Base-by-base conservation (phyloP, 306 rosid genomes). In the Leucaena leucocephala region DNA sequence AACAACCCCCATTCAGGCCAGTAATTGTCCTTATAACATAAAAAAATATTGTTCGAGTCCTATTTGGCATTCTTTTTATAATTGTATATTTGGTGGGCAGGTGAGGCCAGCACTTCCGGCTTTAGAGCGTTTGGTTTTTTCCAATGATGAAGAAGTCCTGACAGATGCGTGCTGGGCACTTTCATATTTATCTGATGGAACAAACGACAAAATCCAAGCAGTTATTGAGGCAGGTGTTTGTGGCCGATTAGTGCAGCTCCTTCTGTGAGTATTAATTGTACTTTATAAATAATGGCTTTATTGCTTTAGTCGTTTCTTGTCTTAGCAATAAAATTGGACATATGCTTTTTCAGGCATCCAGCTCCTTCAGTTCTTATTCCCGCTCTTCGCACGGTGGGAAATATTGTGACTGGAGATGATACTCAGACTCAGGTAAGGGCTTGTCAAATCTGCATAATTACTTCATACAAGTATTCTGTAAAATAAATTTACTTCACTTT, bases 141-240 rank as follows among this genome's bases (percentile, higher is more conserved):
- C 94, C 76, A 89, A 88, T 83, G 98, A 93, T 85, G 98, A 93
- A 83, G 98, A 93, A 78, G 98, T 93, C 38, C 79, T 93, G 72
- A 91, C 98, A 5, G 97, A 93, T 52, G 94, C 98, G 12, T 93
- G 97, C 81, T 93, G 97, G 98, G 98, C 98, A 46, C 89, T 93
- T 0, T 93, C 98, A 0, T 91, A 91, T 85, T 91, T 91, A 78
- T 93, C 98, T 5, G 98, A 93, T 82, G 98, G 98, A 71, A 91
- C 97, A 33, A 93, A 93, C 78, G 98, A 93, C 85, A 91, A 93
- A 83, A 91, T 93, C 84, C 98, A 93, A 93, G 97, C 97, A 11
- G 98, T 93, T 62, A 91, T 93, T 27, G 93, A 91, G 82, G 94
- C 94, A n/a, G 94, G 94, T 54, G 97, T 93, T 57, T 89, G 97